Conservation (phyloP, 352 stramenopile genomes). For the Phytophthora hibernalis region DNA sequence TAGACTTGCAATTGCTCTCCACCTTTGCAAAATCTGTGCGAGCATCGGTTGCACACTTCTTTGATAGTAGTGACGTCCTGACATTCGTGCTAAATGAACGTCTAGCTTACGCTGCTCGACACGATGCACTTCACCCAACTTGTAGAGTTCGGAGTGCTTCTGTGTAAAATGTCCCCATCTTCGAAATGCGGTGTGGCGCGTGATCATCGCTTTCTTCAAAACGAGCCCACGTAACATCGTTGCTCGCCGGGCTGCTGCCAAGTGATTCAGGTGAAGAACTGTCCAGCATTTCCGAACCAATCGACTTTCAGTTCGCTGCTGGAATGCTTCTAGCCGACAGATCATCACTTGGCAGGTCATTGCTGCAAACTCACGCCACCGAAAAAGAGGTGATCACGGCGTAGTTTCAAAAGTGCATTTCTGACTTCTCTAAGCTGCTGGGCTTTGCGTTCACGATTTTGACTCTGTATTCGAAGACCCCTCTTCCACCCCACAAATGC, state of each 20-base stretch:
- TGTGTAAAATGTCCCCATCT: slow-evolving; percentile 23
- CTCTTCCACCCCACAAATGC: slow-evolving; percentile 61
- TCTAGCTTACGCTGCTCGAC: slow-evolving; percentile 15
- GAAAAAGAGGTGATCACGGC: slow-evolving; percentile 46
- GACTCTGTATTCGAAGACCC: slow-evolving; percentile 58
- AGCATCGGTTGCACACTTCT: slow-evolving; percentile 19
- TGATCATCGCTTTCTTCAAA: slow-evolving; percentile 3
- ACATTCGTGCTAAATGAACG: slow-evolving; percentile 25
- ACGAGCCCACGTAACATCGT: slow-evolving; percentile 23
- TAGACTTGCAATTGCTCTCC: slow-evolving; percentile 10
- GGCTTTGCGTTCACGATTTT: slow-evolving; percentile 43
- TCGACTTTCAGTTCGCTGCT: slow-evolving; percentile 34
- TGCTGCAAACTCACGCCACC: slow-evolving; percentile 40
- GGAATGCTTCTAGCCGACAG: slow-evolving; percentile 60
- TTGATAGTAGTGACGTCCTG: slow-evolving; percentile 20
- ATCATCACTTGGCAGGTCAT: slow-evolving; percentile 41
- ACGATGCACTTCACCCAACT: slow-evolving; percentile 13
- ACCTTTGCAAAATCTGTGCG: slow-evolving; percentile 17
- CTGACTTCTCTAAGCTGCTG: slow-evolving; percentile 36
- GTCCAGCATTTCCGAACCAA: slow-evolving; percentile 35
- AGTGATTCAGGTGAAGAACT: background rate
- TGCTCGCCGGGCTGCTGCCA: slow-evolving; percentile 4
- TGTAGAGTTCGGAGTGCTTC: background rate
- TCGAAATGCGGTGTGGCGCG: slow-evolving; percentile 19
- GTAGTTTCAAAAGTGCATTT: slow-evolving; percentile 31